Evolutionary conservation across 257 asterid genomes (phyloP).

Genomic region (Prunella vulgaris): DNA sequence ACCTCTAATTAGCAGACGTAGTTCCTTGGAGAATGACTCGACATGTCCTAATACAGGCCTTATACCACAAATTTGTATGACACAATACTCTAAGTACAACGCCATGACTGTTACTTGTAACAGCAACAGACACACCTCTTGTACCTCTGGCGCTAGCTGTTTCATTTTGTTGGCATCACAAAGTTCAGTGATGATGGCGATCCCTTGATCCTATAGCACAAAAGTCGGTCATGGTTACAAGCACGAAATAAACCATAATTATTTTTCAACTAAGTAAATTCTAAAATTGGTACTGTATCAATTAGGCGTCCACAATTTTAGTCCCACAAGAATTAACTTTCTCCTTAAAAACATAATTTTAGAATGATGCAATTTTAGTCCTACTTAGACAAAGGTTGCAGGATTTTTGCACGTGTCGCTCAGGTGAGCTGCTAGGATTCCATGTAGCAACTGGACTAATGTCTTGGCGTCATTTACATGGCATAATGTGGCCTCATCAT

Average conservation of each 20-base stretch:
- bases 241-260: neutral
- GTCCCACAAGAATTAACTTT: no score
- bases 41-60: slow-evolving; percentile 79
- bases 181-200: slow-evolving; percentile 62
- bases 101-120: slow-evolving; percentile 75
- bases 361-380: neutral
- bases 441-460: no score
- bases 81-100: slow-evolving; percentile 78
- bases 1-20: slow-evolving; percentile 60
- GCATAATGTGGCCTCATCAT: no score
- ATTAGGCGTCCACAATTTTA: neutral
- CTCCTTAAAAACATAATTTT: neutral
- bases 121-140: slow-evolving; percentile 58
- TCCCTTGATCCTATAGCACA: slow-evolving; percentile 72
- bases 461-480: no score
- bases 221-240: neutral
- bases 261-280: neutral
- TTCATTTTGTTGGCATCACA: slow-evolving; percentile 69
- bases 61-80: slow-evolving; percentile 87
- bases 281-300: no score
- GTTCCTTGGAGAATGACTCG: slow-evolving; percentile 74
- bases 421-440: no score
- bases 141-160: slow-evolving; percentile 47
- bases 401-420: no score
- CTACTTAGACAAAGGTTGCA: neutral